Evolutionary conservation across 139 green algal genomes (phyloP), one percentile per base, ranked within the genome.

Genomic region (Closterium sp.): DNA sequence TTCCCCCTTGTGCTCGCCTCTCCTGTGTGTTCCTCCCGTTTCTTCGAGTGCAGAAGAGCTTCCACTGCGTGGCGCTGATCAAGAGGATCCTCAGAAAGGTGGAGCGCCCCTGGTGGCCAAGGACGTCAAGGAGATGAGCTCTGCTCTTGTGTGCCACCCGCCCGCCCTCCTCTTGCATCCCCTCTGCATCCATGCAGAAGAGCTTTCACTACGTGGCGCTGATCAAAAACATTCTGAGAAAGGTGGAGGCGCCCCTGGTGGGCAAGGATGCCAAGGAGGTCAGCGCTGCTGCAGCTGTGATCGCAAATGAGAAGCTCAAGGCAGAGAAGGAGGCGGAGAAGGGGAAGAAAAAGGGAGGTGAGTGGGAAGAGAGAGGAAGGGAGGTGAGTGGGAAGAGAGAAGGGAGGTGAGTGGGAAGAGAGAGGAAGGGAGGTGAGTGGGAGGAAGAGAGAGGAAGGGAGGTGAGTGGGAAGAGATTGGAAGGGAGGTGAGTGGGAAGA

Each of bases 251-350:
- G 12, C 38, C 38, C 1, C 19, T 66, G 3, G 38, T 66, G 38
- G 38, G 38, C 3, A 66, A 66, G 38, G 38, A 66, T 10, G 38
- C 38, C 3, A 66, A 66, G 38, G 38, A 66, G 4, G 2, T 66
- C 23, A 87, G 28, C 5, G 31, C 90, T 28, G 43, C 90, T 32
- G 21, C 90, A 3, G 90, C 85, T 12, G 90, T 92, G 33, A 84
- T 92, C 21, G 43, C 32, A 19, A 92, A 92, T 66, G 84, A 92
- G 84, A 92, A 92, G 43, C 85, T 90, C 6, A 92, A 92, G 84
- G 90, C 43, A 16, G 90, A 92, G 43, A 92, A 92, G 90, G 90
- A 83, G 31, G 38, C 35, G 10, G 32, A 66, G 33, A 84, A 34
- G n/a, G 35, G 90, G 76, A 90, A 90, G 76, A 91, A 91, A 28